phyloP scores from a whole-genome alignment of 768 basidiomycete genomes.

The Suillus clintonianus region DNA sequence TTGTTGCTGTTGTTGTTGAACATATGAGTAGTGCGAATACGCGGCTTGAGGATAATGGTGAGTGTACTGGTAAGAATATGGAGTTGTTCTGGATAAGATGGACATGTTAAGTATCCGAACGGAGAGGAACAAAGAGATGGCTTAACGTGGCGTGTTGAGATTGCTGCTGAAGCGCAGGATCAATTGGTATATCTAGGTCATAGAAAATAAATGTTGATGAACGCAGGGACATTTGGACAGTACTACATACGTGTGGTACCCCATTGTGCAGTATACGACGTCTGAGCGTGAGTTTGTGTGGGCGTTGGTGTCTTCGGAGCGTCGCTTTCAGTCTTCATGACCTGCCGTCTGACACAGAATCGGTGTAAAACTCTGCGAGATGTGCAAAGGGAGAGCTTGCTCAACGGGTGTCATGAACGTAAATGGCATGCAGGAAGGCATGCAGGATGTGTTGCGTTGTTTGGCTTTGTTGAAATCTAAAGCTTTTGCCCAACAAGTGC shows the following conservation, averaged over 20 bases:
- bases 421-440: background rate
- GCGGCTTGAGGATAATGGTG: slow-evolving; percentile 38
- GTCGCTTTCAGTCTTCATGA: slow-evolving; percentile 48
- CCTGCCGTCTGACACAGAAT: background rate
- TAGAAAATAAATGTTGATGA: slow-evolving; percentile 1
- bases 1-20: slow-evolving; percentile 28
- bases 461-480: slow-evolving; percentile 24
- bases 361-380: background rate
- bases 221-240: slow-evolving; percentile 3
- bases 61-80: slow-evolving; percentile 50
- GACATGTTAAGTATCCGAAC: slow-evolving; percentile 8
- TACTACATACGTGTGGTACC: slow-evolving; percentile 35
- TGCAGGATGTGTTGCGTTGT: slow-evolving; percentile 9
- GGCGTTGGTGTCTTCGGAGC: slow-evolving; percentile 34
- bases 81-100: slow-evolving; percentile 38
- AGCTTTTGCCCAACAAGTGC: slow-evolving; percentile 13
- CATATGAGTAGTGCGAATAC: slow-evolving; percentile 47
- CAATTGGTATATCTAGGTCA: slow-evolving; percentile 59
- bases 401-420: background rate
- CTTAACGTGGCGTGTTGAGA: slow-evolving; percentile 47
- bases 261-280: slow-evolving; percentile 41
- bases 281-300: slow-evolving; percentile 28
- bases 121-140: background rate
- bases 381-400: background rate
- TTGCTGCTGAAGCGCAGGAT: slow-evolving; percentile 69